Percentiles rank a stretch among this genome's conserved stretches.
Conservation (phyloP, 306 rosid genomes). For the Vigna reflexopilosa region DNA sequence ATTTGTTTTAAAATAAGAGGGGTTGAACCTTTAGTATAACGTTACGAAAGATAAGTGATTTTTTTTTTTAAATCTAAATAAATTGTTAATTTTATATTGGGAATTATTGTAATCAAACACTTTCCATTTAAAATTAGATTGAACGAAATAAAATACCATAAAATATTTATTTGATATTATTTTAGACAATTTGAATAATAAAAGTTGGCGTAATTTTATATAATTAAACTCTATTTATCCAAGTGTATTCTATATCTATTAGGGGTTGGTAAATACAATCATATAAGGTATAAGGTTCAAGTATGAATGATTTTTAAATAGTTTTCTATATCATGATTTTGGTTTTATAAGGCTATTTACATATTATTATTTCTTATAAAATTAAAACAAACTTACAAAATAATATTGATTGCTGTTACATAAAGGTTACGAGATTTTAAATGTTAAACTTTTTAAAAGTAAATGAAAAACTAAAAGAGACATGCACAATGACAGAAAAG, state of each 20-base stretch:
- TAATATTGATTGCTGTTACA: neutral
- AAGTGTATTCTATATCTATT: neutral
- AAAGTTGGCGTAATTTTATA: neutral
- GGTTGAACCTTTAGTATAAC: too few relatives aligned
- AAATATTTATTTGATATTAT: neutral
- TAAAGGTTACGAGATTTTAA: neutral
- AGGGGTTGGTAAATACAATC: too few relatives aligned
- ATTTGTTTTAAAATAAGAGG: too few relatives aligned
- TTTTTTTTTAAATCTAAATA: neutral
- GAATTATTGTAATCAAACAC: neutral
- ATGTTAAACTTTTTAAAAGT: slow-evolving; percentile 1
- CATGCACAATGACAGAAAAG: neutral
- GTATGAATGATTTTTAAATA: neutral
- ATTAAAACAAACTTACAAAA: neutral
- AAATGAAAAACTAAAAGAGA: neutral
- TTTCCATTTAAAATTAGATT: neutral
- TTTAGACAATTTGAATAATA: neutral
- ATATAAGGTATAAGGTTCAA: neutral
- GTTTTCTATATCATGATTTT: neutral
- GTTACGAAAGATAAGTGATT: too few relatives aligned
- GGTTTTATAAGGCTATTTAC: neutral
- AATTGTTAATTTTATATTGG: neutral
- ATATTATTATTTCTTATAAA: neutral
- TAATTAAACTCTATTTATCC: neutral
- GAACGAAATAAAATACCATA: neutral